A percentile compares a stretch with the other conserved stretches of the same genome.
These are phyloP conservation scores for Yamadazyma sp. DNA, from an alignment of 1,139 yeast genomes.

Conservation along the genomic window DNA sequence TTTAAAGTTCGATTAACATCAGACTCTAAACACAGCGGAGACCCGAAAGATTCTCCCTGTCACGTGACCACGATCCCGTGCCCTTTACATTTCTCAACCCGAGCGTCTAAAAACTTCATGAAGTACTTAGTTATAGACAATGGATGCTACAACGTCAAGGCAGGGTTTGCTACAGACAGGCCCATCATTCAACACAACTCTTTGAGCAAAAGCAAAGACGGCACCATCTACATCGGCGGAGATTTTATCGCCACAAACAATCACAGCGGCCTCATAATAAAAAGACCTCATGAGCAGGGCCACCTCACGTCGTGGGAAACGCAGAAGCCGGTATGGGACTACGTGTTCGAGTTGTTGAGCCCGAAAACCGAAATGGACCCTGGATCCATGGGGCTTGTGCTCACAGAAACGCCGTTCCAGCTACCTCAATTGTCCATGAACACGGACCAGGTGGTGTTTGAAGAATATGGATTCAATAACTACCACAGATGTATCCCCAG, in stretches of 20 bases:
- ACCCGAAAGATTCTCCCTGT: too few species aligned
- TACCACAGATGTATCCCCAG: slow-evolving; percentile 64
- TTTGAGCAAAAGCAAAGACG: slow-evolving; percentile 73
- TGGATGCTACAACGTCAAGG: slow-evolving; percentile 82
- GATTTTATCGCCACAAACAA: slow-evolving; percentile 68
- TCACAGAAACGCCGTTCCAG: slow-evolving; percentile 80
- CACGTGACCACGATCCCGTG: too few species aligned
- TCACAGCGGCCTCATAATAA: slow-evolving; percentile 70
- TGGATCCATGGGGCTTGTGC: slow-evolving; percentile 48
- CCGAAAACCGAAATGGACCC: slow-evolving; percentile 40
- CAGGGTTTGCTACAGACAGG: slow-evolving; percentile 47
- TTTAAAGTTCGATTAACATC: too few species aligned
- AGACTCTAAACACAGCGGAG: too few species aligned
- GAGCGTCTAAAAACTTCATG: too few species aligned
- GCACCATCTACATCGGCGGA: slow-evolving; percentile 67
- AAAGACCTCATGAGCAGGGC: slow-evolving; percentile 86
- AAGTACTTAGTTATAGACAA: slow-evolving; percentile 62
- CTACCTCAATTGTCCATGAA: slow-evolving; percentile 80
- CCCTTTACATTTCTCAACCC: too few species aligned
- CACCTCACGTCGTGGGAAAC: slow-evolving; percentile 91
- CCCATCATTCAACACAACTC: slow-evolving; percentile 68
- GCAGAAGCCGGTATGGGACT: slow-evolving; percentile 93
- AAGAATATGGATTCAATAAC: slow-evolving; percentile 80
- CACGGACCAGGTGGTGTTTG: slow-evolving; percentile 91
- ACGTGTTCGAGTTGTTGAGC: slow-evolving; percentile 43